phyloP scores from a whole-genome alignment of 1,284 basidiomycete species.

The Schizophyllum amplum region DNA sequence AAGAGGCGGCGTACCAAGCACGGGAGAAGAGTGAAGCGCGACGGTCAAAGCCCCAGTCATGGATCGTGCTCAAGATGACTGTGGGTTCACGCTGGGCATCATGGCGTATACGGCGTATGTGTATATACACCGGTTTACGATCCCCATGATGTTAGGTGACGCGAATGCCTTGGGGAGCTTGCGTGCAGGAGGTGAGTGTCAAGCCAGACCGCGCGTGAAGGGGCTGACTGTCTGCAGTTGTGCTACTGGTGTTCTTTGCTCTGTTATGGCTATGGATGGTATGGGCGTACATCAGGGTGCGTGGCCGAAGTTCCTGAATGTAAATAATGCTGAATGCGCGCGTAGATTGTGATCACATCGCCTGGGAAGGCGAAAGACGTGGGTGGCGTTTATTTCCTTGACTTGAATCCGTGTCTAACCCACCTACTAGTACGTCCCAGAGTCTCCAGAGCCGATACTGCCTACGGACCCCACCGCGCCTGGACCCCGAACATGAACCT shows the following conservation, averaged over 20 bases:
- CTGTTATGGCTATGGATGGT: slow-evolving; percentile 60
- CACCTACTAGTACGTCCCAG: neutral
- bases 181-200: slow-evolving; percentile 48
- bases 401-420: neutral
- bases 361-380: slow-evolving; percentile 69
- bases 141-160: slow-evolving; percentile 43
- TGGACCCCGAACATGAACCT: no score
- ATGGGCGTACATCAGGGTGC: slow-evolving; percentile 65
- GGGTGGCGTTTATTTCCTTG: slow-evolving; percentile 18
- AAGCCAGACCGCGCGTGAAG: neutral
- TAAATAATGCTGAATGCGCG: neutral
- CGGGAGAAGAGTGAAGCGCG: slow-evolving; percentile 28
- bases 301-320: slow-evolving; percentile 7
- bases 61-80: slow-evolving; percentile 54
- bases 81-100: slow-evolving; percentile 42
- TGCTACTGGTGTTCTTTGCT: slow-evolving; percentile 47
- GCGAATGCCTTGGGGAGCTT: slow-evolving; percentile 31
- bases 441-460: neutral
- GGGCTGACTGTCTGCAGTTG: slow-evolving; percentile 32
- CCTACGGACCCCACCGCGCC: no score
- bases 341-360: slow-evolving; percentile 49
- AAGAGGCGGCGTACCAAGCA: slow-evolving; percentile 30
- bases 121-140: slow-evolving; percentile 57
- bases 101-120: slow-evolving; percentile 63
- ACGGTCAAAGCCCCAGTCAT: slow-evolving; percentile 44